These are phyloP conservation scores for Blastobotrys terrestris DNA, from an alignment of 805 yeast genomes.

Conservation along the genomic window DNA sequence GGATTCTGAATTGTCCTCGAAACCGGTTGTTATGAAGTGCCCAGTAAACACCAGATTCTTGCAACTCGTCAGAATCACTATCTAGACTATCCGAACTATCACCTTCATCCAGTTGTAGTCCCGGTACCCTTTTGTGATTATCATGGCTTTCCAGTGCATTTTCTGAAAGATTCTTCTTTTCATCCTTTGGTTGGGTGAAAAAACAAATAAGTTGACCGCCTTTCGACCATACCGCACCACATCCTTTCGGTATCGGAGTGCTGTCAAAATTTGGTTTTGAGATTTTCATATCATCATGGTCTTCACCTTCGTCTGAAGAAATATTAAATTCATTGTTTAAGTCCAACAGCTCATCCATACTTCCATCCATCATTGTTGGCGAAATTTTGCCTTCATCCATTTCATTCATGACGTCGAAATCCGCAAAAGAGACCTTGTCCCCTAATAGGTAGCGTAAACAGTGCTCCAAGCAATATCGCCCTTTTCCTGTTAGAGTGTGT, in stretches of 20 bases:
- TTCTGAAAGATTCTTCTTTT: constrained; percentile 1
- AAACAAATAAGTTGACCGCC: constrained; percentile 78
- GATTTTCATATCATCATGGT: constrained; percentile 18
- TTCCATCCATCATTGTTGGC: constrained; percentile 6
- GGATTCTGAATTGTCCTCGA: background rate
- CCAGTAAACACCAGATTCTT: constrained; percentile 1
- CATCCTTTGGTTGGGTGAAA: constrained; percentile 47
- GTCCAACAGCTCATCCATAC: background rate
- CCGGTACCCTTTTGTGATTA: background rate
- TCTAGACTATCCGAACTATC: constrained; percentile 5
- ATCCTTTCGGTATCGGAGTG: constrained; percentile 87
- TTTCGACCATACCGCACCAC: constrained; percentile 86
- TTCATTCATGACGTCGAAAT: constrained; percentile 7
- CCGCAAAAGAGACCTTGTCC: constrained; percentile 37
- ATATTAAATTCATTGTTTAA: constrained; percentile 2
- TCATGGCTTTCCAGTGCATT: background rate
- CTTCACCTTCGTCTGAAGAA: constrained; percentile 18
- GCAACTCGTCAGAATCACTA: constrained; percentile 12
- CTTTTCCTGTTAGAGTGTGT: constrained; percentile 46
- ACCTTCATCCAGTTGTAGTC: background rate
- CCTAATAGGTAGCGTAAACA: constrained; percentile 75
- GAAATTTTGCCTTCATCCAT: background rate
- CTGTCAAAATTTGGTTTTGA: constrained; percentile 50
- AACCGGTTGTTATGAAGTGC: background rate
- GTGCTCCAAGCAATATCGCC: constrained; percentile 71